Percentiles rank a stretch among this genome's conserved stretches.
Conservation (phyloP, 176 grass and related monocot species). For the Oryza punctata region DNA sequence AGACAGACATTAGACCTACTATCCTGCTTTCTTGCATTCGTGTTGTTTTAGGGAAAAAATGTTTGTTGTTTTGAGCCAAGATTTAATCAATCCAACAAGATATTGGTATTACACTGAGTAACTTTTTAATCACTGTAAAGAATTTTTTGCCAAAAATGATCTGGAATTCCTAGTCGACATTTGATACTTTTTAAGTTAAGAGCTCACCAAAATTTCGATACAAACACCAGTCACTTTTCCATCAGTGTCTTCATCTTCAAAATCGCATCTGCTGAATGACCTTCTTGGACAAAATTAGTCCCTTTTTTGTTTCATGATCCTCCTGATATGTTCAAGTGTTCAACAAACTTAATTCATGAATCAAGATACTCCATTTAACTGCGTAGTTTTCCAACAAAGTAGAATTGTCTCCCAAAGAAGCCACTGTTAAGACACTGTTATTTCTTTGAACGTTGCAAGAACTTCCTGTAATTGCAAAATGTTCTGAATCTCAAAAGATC, state of each 20-base stretch:
- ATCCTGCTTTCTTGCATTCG: neutral
- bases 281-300: neutral
- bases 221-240: neutral
- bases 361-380: neutral
- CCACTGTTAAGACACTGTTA: neutral
- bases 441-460: neutral
- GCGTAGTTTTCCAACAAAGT: neutral
- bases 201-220: neutral
- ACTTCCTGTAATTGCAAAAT: neutral
- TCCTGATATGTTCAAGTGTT: neutral
- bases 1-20: neutral
- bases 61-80: neutral
- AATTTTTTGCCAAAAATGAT: neutral
- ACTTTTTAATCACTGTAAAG: neutral
- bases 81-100: neutral
- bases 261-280: neutral
- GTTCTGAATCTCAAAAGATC: neutral
- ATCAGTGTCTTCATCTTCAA: slow-evolving; percentile 10
- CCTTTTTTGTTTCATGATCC: neutral
- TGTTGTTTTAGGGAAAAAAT: neutral
- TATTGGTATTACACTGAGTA: neutral
- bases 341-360: neutral
- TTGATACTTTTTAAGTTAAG: slow-evolving; percentile 7
- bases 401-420: neutral
- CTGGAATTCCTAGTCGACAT: slow-evolving; percentile 5